Evolutionary conservation across 495 filamentous ascomycete species (phyloP).

Genomic region (Cercophora sp.): DNA sequence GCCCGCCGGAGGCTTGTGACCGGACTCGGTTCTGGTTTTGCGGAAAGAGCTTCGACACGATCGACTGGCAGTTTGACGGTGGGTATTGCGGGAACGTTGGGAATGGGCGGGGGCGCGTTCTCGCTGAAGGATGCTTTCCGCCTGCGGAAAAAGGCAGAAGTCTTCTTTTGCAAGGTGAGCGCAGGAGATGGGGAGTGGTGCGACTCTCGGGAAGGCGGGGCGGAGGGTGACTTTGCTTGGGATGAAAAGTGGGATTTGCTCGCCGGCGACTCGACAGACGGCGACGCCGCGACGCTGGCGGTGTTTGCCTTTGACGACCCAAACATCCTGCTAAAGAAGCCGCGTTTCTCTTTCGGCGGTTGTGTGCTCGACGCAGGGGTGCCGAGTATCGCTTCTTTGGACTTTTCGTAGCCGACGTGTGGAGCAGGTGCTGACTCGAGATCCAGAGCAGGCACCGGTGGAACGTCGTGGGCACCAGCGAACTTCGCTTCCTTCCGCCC

Average conservation of each 20-base stretch:
- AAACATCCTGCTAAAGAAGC: conserved; percentile 93
- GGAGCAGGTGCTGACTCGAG: conserved; percentile 49
- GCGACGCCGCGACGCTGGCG: conserved; percentile 16
- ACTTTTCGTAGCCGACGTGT: conserved; percentile 55
- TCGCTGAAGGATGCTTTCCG: conserved; percentile 79
- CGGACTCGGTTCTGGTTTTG: conserved; percentile 56
- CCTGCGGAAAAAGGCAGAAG: conserved; percentile 86
- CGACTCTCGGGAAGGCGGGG: conserved; percentile 46
- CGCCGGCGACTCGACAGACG: conserved; percentile 16
- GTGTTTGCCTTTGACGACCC: conserved; percentile 49
- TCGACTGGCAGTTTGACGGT: conserved; percentile 28
- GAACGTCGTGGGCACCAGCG: conserved; percentile 22
- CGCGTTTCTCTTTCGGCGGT: conserved; percentile 63
- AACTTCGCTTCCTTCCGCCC: conserved; percentile 31
- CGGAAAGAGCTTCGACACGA: conserved; percentile 23
- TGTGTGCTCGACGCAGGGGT: conserved; percentile 24
- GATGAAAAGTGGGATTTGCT: conserved; percentile 17
- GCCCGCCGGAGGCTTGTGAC: conserved; percentile 81
- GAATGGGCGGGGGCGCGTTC: conserved; percentile 39
- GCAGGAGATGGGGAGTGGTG: conserved; percentile 37
- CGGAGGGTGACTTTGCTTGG: conserved; percentile 39
- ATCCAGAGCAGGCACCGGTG: conserved; percentile 31
- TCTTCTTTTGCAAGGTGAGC: conserved; percentile 75
- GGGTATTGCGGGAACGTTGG: conserved; percentile 25
- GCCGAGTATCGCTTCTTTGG: conserved; percentile 44